Base-by-base conservation (phyloP, 768 basidiomycete genomes). In the Cystobasidiopsis lactophilus region DNA sequence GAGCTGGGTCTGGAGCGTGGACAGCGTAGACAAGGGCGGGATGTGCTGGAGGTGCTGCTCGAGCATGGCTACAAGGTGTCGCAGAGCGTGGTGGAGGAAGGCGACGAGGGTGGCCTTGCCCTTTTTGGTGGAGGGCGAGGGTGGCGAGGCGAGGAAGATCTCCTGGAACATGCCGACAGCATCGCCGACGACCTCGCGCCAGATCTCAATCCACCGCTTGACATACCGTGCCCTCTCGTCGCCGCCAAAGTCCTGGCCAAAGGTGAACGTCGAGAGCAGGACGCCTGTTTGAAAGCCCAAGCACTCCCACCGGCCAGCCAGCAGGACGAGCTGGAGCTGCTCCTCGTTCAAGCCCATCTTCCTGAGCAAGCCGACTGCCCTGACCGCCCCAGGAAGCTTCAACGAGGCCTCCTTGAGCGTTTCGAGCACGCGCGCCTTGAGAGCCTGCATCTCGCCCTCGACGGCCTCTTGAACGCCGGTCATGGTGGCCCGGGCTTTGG, bases 1-100 rank as follows among this genome's bases (percentile, higher is more conserved):
- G 41, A 96, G 74, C 61, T 96, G 91, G 0, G 88, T 91, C 53
- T 93, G 76, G 40, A 88, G 73, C 33, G 89, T 77, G 21, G 85
- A 74, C 58, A 91, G 72, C 23, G 82, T 69, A 19, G 80, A 65
- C 0, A 68, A 52, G 39, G 70, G 66, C 37, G 72, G 74, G 33
- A 73, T 62, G 10, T 56, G 54, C 0, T 78, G 75, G 16, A 93
- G 73, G 46, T 77, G 73, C 7, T 69, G 69, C 3, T 70, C 64
- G 39, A 93, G 70, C 14, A 29, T 47, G n/a, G 16, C 29, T 13
- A 47, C 16, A 5, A 78, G 55, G 4, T 58, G 40, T 16, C 59
- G 44, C 27, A 68, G 62, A 52, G 65, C 54, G 46, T 64, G 66
- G 54, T 77, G 70, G 2, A 77, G 72, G 62, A 82, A 82, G 40